Conservation (phyloP, 176 grass and related monocot species). For the Echinochloa phyllopogon region DNA sequence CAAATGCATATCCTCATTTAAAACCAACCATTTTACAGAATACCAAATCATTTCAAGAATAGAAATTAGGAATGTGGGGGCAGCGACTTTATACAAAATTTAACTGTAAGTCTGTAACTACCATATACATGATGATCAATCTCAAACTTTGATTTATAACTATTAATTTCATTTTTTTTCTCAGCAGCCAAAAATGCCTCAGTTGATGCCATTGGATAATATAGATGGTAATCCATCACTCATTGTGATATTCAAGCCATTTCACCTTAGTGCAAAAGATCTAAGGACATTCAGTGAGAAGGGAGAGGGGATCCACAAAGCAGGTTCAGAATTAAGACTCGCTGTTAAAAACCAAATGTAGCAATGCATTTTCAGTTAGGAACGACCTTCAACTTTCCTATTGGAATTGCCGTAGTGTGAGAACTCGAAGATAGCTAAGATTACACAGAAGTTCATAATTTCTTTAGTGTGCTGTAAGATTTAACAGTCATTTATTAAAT, state of each 20-base stretch:
- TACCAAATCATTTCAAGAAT: neutral
- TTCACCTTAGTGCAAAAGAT: neutral
- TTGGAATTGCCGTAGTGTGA: neutral
- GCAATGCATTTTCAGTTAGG: neutral
- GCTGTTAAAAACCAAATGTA: neutral
- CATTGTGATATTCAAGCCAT: neutral
- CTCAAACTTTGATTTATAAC: neutral
- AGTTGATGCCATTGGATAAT: neutral
- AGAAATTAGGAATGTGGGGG: constrained; percentile 2
- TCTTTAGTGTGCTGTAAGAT: neutral
- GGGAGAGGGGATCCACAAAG: neutral
- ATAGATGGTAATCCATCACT: neutral
- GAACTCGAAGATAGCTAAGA: too few species aligned
- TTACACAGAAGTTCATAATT: neutral
- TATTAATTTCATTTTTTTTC: neutral
- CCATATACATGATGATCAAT: neutral
- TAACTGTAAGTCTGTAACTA: neutral
- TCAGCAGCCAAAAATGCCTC: neutral
- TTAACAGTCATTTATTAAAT: neutral
- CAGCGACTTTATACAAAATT: neutral
- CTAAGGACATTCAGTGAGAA: neutral
- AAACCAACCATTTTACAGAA: neutral
- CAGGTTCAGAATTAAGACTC: neutral
- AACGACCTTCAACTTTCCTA: neutral
- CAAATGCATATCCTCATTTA: neutral